Evolutionary conservation across 164 flowering plant genomes (phyloP).

Genomic region (Umbellularia californica): DNA sequence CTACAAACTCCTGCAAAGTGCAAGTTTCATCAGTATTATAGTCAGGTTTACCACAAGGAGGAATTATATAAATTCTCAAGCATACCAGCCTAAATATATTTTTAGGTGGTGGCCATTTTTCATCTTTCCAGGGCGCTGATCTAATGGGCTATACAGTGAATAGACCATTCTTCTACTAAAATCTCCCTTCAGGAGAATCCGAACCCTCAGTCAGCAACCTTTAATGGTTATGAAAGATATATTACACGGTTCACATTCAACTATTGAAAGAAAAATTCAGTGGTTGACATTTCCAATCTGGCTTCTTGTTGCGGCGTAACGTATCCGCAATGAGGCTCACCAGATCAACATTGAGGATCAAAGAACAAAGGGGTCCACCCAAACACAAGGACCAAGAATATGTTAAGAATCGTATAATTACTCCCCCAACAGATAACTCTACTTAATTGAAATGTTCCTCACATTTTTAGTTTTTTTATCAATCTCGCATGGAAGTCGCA

Average conservation of each 20-base stretch:
- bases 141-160: not conserved
- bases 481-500: slow-evolving; percentile 51
- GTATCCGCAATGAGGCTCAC: not conserved
- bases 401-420: not conserved
- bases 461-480: slow-evolving; percentile 51
- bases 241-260: not conserved
- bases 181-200: not conserved
- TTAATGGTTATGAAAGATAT: not conserved
- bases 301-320: not conserved
- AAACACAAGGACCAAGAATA: not conserved
- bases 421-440: not conserved
- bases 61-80: not conserved
- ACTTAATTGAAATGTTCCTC: slow-evolving; percentile 15
- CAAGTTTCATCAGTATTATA: slow-evolving; percentile 3
- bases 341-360: not conserved
- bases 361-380: not conserved
- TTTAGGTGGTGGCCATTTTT: no score
- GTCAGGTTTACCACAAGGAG: not conserved
- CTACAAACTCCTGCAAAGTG: slow-evolving; percentile 52
- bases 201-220: not conserved
- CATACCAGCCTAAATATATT: not conserved
- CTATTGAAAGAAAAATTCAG: not conserved
- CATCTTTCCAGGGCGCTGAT: not conserved
- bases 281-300: not conserved
- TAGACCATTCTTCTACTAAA: not conserved